phyloP scores from a whole-genome alignment of 2,329 filamentous ascomycete genomes.

The Cercospora citrullina region DNA sequence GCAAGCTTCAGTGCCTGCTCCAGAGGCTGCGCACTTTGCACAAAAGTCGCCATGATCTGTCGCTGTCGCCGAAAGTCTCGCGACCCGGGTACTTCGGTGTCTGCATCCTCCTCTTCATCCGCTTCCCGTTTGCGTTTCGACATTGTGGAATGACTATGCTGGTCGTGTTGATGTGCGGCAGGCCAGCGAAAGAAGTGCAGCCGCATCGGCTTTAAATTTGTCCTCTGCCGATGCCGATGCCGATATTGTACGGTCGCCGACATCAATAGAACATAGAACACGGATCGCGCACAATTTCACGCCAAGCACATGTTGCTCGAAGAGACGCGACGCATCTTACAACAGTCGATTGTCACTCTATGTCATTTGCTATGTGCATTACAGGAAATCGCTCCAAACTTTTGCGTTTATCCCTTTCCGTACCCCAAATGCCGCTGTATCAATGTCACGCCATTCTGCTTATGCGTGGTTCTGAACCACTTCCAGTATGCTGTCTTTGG shows the following conservation, averaged over 20 bases:
- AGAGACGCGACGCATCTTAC: neutral
- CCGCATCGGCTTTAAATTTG: neutral
- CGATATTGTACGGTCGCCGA: neutral
- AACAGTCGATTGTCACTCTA: neutral
- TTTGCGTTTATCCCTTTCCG: slow-evolving; percentile 1
- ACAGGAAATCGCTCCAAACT: slow-evolving; percentile 1
- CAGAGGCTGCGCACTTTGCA: slow-evolving; percentile 59
- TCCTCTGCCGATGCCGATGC: neutral
- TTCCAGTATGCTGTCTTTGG: slow-evolving; percentile 83
- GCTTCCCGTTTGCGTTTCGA: slow-evolving; percentile 18
- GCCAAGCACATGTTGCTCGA: neutral
- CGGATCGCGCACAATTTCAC: neutral
- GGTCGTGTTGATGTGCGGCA: neutral
- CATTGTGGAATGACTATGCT: neutral
- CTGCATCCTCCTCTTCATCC: slow-evolving; percentile 1
- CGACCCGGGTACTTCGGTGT: slow-evolving; percentile 34
- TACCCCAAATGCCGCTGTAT: slow-evolving; percentile 1
- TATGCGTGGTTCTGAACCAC: slow-evolving; percentile 59
- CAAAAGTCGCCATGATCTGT: slow-evolving; percentile 26
- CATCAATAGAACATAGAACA: neutral
- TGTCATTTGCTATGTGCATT: neutral
- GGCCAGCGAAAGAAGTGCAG: neutral
- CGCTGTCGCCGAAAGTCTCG: slow-evolving; percentile 26
- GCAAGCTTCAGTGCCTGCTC: slow-evolving; percentile 68
- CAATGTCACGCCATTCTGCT: neutral